A percentile compares a stretch with the other conserved stretches of the same genome.
Evolutionary conservation across 2,329 filamentous ascomycete species (phyloP).

Genomic region (Cryphonectria nitschkei): DNA sequence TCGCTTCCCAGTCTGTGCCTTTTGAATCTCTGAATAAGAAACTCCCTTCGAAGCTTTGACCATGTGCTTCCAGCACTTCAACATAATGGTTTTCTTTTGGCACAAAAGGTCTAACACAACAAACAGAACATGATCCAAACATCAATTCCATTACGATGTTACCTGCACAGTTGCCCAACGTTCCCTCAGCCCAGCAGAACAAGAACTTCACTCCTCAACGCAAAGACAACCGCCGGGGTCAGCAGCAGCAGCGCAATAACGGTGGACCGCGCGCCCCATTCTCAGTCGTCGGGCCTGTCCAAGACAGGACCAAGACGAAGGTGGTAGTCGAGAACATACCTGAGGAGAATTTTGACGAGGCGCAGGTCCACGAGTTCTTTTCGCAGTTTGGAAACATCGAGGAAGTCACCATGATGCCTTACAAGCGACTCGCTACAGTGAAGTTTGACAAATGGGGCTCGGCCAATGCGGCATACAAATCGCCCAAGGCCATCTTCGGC

Average conservation of each 20-base stretch:
- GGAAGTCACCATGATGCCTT: conserved; percentile 66
- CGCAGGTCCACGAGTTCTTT: conserved; percentile 70
- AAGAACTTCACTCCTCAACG: conserved; percentile 34
- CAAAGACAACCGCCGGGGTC: conserved; percentile 43
- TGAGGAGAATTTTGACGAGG: conserved; percentile 68
- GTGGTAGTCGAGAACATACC: conserved; percentile 81
- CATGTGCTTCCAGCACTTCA: neutral
- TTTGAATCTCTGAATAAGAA: neutral
- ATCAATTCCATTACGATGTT: conserved; percentile 29
- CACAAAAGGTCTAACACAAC: conserved; percentile 12
- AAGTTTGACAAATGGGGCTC: conserved; percentile 68
- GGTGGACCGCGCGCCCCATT: conserved; percentile 56
- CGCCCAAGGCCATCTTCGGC: conserved; percentile 80
- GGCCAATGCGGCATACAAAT: conserved; percentile 73
- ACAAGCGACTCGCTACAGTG: conserved; percentile 70
- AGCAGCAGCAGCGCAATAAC: conserved; percentile 41
- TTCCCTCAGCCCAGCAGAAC: conserved; percentile 17
- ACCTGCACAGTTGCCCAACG: conserved; percentile 22
- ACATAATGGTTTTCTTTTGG: neutral
- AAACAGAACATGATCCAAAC: conserved; percentile 56
- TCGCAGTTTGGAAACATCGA: conserved; percentile 69
- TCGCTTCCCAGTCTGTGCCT: neutral
- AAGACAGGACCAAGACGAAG: conserved; percentile 65
- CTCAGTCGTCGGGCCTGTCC: conserved; percentile 65
- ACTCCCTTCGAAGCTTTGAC: neutral